Percentiles rank a stretch among this genome's conserved stretches.
These are phyloP conservation scores for Teunomyces aglyptinius DNA, from an alignment of 805 yeast species.

Conservation along the genomic window DNA sequence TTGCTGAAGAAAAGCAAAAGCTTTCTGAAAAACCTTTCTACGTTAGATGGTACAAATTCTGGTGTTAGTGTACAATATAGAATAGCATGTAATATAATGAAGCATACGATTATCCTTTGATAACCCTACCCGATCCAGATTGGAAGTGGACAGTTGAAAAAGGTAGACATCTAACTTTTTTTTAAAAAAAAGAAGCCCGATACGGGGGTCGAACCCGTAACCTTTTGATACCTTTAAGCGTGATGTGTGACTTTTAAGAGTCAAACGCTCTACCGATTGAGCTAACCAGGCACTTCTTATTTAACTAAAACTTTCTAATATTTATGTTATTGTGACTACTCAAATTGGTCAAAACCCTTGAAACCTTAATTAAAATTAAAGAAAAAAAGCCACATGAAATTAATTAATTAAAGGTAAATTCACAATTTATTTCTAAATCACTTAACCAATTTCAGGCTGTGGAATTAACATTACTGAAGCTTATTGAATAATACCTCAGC, in stretches of 20 bases:
- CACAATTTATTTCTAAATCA: no score
- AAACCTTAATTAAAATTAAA: no score
- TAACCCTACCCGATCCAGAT: background rate
- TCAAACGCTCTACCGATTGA: slow-evolving; percentile 15
- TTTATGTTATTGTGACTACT: no score
- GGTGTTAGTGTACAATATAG: slow-evolving; percentile 22
- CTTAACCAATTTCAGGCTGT: no score
- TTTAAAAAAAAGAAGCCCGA: slow-evolving; percentile 16
- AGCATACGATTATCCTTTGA: background rate
- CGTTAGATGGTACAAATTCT: slow-evolving; percentile 25
- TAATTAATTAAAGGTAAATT: no score
- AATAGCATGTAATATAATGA: slow-evolving; percentile 2
- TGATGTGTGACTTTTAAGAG: slow-evolving; percentile 4
- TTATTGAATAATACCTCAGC: no score
- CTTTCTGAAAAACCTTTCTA: slow-evolving; percentile 24
- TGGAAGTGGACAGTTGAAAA: background rate
- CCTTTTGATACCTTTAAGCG: slow-evolving; percentile 14
- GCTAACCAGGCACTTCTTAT: slow-evolving; percentile 11
- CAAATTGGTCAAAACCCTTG: no score
- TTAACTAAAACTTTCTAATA: no score
- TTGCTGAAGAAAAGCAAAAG: slow-evolving; percentile 32
- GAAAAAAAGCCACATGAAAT: no score
- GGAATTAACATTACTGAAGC: no score
- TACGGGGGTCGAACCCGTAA: slow-evolving; percentile 20
- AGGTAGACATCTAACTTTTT: no score